A percentile compares a stretch with the other conserved stretches of the same genome.
Evolutionary conservation across 257 asterid genomes (phyloP).

Genomic region (Solanum chilense): DNA sequence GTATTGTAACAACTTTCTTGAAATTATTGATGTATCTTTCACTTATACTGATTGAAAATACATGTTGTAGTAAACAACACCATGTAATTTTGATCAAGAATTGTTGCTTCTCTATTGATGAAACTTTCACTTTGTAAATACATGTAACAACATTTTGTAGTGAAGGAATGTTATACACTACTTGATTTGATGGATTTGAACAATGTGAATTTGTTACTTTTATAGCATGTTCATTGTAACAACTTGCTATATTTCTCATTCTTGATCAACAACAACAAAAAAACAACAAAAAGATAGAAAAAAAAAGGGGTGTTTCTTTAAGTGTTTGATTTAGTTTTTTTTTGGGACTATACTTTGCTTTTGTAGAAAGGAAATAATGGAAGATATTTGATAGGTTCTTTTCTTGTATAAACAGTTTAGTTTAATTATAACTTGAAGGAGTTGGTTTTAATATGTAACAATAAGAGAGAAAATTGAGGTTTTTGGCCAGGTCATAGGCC

Average conservation of each 20-base stretch:
- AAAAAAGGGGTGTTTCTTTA: neutral
- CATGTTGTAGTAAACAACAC: conserved; percentile 23
- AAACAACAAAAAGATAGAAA: neutral
- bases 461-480: neutral
- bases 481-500: neutral
- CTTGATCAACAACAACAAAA: neutral
- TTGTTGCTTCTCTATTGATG: conserved; percentile 21
- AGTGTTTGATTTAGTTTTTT: neutral
- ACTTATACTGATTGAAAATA: conserved; percentile 28
- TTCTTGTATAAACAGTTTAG: neutral
- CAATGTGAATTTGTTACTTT: conserved; percentile 67
- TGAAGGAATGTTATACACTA: conserved; percentile 18
- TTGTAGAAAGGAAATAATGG: conserved; percentile 17
- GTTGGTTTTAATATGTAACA: neutral
- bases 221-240: conserved; percentile 66
- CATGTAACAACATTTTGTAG: conserved; percentile 35
- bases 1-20: neutral
- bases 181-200: conserved; percentile 36
- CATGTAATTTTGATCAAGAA: conserved; percentile 44
- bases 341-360: conserved; percentile 25
- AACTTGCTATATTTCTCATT: conserved; percentile 63
- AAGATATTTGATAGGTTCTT: neutral
- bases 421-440: neutral
- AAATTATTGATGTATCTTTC: conserved; percentile 28
- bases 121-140: conserved; percentile 38